Evolutionary conservation across 2,329 filamentous ascomycete species (phyloP).

Genomic region (Mycosphaerella sp.): DNA sequence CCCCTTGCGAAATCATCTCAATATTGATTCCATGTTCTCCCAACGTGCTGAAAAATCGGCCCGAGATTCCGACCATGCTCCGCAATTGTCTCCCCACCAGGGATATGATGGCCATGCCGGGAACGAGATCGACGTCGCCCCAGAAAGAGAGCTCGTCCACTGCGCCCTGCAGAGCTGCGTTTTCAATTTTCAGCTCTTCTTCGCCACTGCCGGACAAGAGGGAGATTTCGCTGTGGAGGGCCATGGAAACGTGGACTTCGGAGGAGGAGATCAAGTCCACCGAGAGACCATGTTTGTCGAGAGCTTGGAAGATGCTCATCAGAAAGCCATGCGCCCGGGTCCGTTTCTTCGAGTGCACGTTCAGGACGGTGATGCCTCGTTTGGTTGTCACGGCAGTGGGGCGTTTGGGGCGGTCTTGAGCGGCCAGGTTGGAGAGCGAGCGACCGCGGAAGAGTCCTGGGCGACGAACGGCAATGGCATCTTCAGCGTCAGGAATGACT

Average conservation of each 20-base stretch:
- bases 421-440: constrained; percentile 37
- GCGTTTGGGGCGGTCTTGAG: constrained; percentile 41
- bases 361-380: constrained; percentile 92
- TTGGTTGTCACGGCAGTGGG: constrained; percentile 83
- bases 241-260: constrained; percentile 97
- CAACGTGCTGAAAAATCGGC: constrained; percentile 88
- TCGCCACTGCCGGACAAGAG: constrained; percentile 43
- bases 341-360: constrained; percentile 95
- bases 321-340: constrained; percentile 96
- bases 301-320: constrained; percentile 83
- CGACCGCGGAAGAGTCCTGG: constrained; percentile 47
- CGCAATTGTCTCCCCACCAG: constrained; percentile 94
- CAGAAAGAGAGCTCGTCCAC: constrained; percentile 69
- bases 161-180: constrained; percentile 43
- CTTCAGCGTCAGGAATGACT: constrained; percentile 68
- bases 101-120: constrained; percentile 91
- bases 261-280: constrained; percentile 95
- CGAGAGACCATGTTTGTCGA: constrained; percentile 78
- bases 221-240: constrained; percentile 71
- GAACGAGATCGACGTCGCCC: constrained; percentile 83
- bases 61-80: constrained; percentile 88
- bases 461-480: constrained; percentile 48
- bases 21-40: constrained; percentile 94
- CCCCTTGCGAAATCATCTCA: constrained; percentile 99
- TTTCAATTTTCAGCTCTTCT: constrained; percentile 45